Evolutionary conservation across 441 rosid species (phyloP), one percentile per base, ranked within the genome.

Genomic region (Populus trichocarpa): DNA sequence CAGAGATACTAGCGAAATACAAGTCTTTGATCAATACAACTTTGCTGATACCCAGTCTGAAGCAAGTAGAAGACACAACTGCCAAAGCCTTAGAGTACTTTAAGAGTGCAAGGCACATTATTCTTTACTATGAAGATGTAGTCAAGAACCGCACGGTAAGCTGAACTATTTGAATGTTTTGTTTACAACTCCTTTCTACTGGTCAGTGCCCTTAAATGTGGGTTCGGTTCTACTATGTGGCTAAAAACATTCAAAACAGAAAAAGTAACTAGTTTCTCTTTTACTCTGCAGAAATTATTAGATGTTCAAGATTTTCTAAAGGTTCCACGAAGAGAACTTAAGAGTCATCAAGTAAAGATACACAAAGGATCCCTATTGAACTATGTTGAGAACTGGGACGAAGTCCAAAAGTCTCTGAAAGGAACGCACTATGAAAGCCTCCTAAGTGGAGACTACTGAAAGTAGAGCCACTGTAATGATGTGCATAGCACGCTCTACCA

Each of bases 71-170:
- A 85, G 92, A 86, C 38, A 91, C 86, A 80, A 87, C 94, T 32
- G 77, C 85, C 70, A 94, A 86, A 79, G 98, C 95, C 35, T 85
- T 94, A 82, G 88, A 90, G 82, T 90, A 87, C 90, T 96, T 94
- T 88, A 94, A 93, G 65, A 85, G 89, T 81, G 89, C 91, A 8
- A 86, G 96, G 76, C 97, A 94, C 79, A 90, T 90, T 28, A 80
- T 94, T 80, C 79, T 96, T 30, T 96, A 90, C 84, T 96, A 94
- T 10, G 97, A 96, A 85, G 98, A 94, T 84, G 85, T 94, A 50
- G 89, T 93, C 66, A 90, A 89, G 88, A 94, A 96, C 78, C 86
- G 67, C 71, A 89, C 97, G 1, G 99, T 96, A 83, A 90, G 93
- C 66, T 50, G 75, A 71, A 65, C 40, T 30, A 26, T 38, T 16